phyloP scores from a whole-genome alignment of 306 rosid species.

The Sicyos edulis region DNA sequence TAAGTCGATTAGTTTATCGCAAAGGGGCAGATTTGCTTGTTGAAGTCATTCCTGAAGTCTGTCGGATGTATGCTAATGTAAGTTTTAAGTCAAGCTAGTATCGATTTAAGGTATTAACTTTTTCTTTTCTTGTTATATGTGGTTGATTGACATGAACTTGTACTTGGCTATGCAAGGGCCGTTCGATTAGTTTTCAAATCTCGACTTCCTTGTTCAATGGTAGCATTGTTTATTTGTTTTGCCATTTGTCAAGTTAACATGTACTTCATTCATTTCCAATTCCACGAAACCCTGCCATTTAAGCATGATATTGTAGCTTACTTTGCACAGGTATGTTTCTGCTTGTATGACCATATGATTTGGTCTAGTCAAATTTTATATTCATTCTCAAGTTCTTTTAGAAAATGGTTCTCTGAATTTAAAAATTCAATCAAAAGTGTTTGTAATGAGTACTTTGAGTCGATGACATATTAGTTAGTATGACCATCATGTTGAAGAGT shows the following conservation, averaged over 20 bases:
- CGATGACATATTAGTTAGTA: neutral
- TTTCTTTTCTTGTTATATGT: neutral
- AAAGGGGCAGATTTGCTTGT: conserved; percentile 93
- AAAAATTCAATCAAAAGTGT: neutral
- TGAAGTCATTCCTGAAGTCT: conserved; percentile 93
- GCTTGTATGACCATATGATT: neutral
- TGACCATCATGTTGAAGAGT: neutral
- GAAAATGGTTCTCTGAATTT: neutral
- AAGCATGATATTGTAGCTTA: neutral
- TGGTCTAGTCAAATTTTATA: neutral
- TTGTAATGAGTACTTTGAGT: neutral
- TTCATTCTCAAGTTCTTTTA: neutral
- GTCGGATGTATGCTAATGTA: conserved; percentile 61
- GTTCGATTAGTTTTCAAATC: neutral
- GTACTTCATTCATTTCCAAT: neutral
- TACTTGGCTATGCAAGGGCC: neutral
- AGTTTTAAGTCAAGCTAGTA: conserved; percentile 28
- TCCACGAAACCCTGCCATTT: neutral
- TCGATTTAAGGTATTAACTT: neutral
- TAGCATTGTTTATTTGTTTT: neutral
- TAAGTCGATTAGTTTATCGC: conserved; percentile 83
- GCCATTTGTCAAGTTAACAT: neutral
- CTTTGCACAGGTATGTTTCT: neutral
- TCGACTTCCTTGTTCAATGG: conserved; percentile 2
- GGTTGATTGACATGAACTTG: conserved; percentile 8